Conservation (phyloP, 1,284 basidiomycete genomes). For the Bondarzewia mesenterica region DNA sequence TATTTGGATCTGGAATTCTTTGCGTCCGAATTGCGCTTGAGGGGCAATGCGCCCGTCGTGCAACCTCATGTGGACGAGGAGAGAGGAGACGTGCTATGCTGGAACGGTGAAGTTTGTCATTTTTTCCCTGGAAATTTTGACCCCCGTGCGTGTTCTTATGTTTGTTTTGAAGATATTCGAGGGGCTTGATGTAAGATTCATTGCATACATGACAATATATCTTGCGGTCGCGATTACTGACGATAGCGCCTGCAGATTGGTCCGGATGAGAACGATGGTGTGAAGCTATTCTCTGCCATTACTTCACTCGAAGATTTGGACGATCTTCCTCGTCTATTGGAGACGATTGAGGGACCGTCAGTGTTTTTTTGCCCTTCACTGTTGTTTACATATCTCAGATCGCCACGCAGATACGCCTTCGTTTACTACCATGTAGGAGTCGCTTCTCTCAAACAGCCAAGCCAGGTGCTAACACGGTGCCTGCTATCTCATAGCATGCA, state of each 20-base stretch:
- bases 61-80: conserved; percentile 61
- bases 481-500: conserved; percentile 28
- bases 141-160: not conserved
- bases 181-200: conserved; percentile 49
- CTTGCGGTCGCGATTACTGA: too few species aligned
- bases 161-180: conserved; percentile 55
- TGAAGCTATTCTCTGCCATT: conserved; percentile 53
- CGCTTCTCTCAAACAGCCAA: not conserved
- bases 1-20: conserved; percentile 43
- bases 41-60: conserved; percentile 52
- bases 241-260: conserved; percentile 30
- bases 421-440: conserved; percentile 63
- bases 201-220: conserved; percentile 4
- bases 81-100: conserved; percentile 64
- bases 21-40: conserved; percentile 73
- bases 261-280: conserved; percentile 71
- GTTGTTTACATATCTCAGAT: conserved; percentile 1
- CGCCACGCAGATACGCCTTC: conserved; percentile 65
- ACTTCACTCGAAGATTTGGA: conserved; percentile 28
- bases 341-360: conserved; percentile 80
- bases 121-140: not conserved
- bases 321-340: conserved; percentile 44
- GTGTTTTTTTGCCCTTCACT: conserved; percentile 23
- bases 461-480: conserved; percentile 3
- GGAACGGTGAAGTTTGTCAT: conserved; percentile 80